Conservation (phyloP, 495 filamentous ascomycete genomes). For the Entonaema liquescens region DNA sequence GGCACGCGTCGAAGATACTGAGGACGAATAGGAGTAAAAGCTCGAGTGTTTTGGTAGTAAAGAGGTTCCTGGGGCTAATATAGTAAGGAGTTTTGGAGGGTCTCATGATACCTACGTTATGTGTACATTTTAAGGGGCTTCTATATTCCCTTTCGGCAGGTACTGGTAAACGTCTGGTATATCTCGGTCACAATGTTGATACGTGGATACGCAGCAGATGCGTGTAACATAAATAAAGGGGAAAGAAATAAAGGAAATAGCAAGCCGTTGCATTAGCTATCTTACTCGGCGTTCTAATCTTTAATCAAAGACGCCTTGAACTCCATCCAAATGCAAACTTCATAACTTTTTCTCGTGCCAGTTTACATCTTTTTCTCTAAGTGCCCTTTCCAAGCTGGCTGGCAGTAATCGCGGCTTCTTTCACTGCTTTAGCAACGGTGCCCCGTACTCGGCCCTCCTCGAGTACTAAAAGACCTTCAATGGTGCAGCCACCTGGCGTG, state of each 20-base stretch:
- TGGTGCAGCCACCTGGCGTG: constrained; percentile 84
- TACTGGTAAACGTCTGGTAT: neutral
- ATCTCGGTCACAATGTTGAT: neutral
- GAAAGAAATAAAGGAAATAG: neutral
- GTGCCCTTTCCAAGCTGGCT: constrained; percentile 71
- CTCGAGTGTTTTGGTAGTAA: neutral
- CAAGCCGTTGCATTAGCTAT: constrained; percentile 1
- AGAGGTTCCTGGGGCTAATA: constrained; percentile 3
- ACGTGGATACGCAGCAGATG: neutral
- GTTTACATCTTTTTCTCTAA: constrained; percentile 55
- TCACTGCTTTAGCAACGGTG: constrained; percentile 74
- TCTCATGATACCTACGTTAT: constrained; percentile 33
- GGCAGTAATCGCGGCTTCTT: constrained; percentile 80
- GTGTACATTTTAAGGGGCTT: neutral
- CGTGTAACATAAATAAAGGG: neutral
- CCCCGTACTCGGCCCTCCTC: constrained; percentile 79
- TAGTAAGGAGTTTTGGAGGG: constrained; percentile 31
- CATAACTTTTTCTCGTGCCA: constrained; percentile 27
- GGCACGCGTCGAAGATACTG: constrained; percentile 27
- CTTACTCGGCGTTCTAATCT: constrained; percentile 12
- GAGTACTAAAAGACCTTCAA: constrained; percentile 76
- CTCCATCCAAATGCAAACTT: constrained; percentile 31
- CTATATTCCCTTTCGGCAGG: neutral
- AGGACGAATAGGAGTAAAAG: constrained; percentile 30
- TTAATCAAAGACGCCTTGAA: constrained; percentile 26